phyloP scores from a whole-genome alignment of 495 filamentous ascomycete genomes.

The Penicillium herquei region DNA sequence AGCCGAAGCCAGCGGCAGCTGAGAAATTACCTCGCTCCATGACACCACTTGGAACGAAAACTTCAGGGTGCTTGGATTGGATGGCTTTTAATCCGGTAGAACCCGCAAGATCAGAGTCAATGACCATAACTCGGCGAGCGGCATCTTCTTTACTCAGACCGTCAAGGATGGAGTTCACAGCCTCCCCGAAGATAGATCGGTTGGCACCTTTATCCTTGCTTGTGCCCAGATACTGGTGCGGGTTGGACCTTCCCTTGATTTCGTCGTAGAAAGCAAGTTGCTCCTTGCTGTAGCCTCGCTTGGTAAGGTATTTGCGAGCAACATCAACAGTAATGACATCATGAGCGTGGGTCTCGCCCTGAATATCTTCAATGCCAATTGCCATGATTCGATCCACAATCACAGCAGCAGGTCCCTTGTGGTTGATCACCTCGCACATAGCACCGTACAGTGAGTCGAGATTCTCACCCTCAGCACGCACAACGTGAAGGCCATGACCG shows the following conservation, averaged over 20 bases:
- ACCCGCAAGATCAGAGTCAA: slow-evolving; percentile 41
- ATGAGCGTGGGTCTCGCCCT: slow-evolving; percentile 35
- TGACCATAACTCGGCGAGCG: slow-evolving; percentile 40
- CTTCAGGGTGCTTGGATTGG: slow-evolving; percentile 32
- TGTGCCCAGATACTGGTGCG: slow-evolving; percentile 33
- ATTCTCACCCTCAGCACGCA: slow-evolving; percentile 35
- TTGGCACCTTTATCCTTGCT: slow-evolving; percentile 37
- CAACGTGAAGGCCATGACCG: slow-evolving; percentile 36
- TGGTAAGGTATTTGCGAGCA: slow-evolving; percentile 41
- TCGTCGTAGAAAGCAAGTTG: slow-evolving; percentile 39
- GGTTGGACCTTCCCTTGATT: slow-evolving; percentile 36
- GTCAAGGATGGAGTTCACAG: slow-evolving; percentile 38
- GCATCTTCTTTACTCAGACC: slow-evolving; percentile 38
- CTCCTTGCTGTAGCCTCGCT: slow-evolving; percentile 34
- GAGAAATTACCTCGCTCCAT: slow-evolving; percentile 46
- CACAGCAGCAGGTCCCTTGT: slow-evolving; percentile 36
- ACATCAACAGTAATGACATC: slow-evolving; percentile 39
- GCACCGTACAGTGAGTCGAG: slow-evolving; percentile 34
- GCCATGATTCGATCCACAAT: slow-evolving; percentile 38
- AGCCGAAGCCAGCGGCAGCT: slow-evolving; percentile 40
- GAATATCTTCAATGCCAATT: slow-evolving; percentile 33
- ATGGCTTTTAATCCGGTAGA: slow-evolving; percentile 42
- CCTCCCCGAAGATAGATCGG: slow-evolving; percentile 39
- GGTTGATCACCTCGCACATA: slow-evolving; percentile 30
- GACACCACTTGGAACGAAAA: slow-evolving; percentile 35